Evolutionary conservation across 305 asterid species (phyloP).

Genomic region (Lippia alba): DNA sequence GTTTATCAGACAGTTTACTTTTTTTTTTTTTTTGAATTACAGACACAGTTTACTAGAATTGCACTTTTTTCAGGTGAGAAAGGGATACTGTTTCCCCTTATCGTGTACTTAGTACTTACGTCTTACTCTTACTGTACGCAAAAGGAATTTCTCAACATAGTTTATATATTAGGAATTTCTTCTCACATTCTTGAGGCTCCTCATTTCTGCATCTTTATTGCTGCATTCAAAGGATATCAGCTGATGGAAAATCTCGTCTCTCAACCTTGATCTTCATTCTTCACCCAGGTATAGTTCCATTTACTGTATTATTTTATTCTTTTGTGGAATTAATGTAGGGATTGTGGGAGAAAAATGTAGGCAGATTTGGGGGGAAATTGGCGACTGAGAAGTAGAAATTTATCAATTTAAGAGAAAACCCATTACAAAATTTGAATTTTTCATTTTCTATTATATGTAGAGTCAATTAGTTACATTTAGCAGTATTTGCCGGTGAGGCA

Average conservation of each 20-base stretch:
- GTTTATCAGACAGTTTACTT: no score
- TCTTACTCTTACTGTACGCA: no score
- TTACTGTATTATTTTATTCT: neutral
- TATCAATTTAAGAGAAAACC: no score
- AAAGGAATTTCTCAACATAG: no score
- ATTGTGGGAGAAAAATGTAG: neutral
- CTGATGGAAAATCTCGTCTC: conserved; percentile 71
- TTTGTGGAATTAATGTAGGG: neutral
- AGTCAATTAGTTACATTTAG: no score
- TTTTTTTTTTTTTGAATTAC: no score
- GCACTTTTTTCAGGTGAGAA: no score
- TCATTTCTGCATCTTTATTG: neutral
- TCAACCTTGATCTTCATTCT: conserved; percentile 53
- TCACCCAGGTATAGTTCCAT: conserved; percentile 59
- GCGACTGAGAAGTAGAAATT: neutral
- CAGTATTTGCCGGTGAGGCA: no score
- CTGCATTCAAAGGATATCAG: conserved; percentile 54
- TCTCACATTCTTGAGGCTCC: neutral
- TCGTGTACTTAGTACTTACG: no score
- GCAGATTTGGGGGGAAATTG: neutral
- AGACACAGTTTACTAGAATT: no score
- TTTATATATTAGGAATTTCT: neutral
- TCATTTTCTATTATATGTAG: neutral
- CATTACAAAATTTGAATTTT: neutral
- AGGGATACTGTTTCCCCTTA: no score